Conservation (phyloP, 805 yeast genomes). For the Debaryomyces hansenii region DNA sequence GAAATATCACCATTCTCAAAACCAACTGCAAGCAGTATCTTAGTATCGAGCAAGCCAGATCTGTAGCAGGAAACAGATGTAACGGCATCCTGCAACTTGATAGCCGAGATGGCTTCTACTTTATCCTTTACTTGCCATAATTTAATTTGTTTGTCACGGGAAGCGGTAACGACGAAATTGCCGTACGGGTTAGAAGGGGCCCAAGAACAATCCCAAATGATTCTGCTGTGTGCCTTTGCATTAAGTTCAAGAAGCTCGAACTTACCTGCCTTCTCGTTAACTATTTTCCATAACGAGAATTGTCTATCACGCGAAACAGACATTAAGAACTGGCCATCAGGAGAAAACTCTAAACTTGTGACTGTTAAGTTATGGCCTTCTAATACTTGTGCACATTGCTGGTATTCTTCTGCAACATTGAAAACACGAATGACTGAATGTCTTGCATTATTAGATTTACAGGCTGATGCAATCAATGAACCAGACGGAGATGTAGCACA, state of each 20-base stretch:
- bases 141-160: constrained; percentile 80
- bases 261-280: constrained; percentile 23
- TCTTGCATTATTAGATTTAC: constrained; percentile 77
- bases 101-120: constrained; percentile 34
- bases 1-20: constrained; percentile 64
- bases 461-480: constrained; percentile 78
- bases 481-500: constrained; percentile 70
- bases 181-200: constrained; percentile 42
- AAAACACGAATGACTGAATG: constrained; percentile 87
- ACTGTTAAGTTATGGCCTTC: constrained; percentile 81
- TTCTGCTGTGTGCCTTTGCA: constrained; percentile 83
- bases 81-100: constrained; percentile 56
- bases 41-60: constrained; percentile 22
- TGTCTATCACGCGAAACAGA: constrained; percentile 90
- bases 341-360: constrained; percentile 77
- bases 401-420: constrained; percentile 56
- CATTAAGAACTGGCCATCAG: constrained; percentile 60
- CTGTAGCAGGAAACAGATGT: constrained; percentile 63
- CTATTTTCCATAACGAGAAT: constrained; percentile 69
- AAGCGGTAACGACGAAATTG: constrained; percentile 69
- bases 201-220: constrained; percentile 96
- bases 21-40: constrained; percentile 57
- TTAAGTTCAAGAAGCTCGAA: constrained; percentile 45
- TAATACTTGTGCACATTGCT: constrained; percentile 45
- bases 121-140: constrained; percentile 57